Evolutionary conservation across 805 yeast species (phyloP), one percentile per base, ranked within the genome.

Genomic region (Nakazawaea peltata): DNA sequence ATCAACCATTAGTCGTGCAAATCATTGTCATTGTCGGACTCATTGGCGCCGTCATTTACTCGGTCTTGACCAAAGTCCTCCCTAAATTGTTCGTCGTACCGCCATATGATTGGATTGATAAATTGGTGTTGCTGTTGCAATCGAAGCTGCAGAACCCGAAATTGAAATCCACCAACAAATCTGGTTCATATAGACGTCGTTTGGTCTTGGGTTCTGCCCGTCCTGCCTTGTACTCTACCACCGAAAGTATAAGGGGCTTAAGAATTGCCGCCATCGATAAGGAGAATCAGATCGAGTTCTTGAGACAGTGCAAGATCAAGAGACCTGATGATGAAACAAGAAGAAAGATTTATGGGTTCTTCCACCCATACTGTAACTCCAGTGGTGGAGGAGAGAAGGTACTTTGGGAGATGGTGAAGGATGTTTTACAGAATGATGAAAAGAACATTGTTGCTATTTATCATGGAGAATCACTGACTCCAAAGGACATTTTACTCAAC

Each of bases 361-460:
- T 92, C 63, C 99, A 92, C 58, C 98, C 98, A 0, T 83, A 80
- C 48, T 87, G 96, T 44, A 84, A 83, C 53, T 94, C 95, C 26
- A 95, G 94, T 30, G 99, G 99, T 14, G 99, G 99, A 21, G 99
- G 99, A 17, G 99, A 92, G 53, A 74, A 90, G 38, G 98, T 92
- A 1, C 63, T 92, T 27, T 92, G 98, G 98, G 87, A 84, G 37
- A 95, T 96, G 0, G 84, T 90, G 5, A 69, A 73, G 45, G 68
- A 79, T 22, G 82, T 95, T 0, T 61, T 88, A 40, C 44, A 54
- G 8, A 57, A 63, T 16, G 64, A 68, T 41, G 57, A 59, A 5
- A 49, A 57, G 19, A 74, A 77, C 46, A 59, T 83, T 6, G 82
- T 71, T 2, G 77, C 74, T 2, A 63, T 92, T 7, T 92, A 92